Base-by-base conservation (phyloP, 73 alveolate species). In the Paramecium pentaurelia region DNA sequence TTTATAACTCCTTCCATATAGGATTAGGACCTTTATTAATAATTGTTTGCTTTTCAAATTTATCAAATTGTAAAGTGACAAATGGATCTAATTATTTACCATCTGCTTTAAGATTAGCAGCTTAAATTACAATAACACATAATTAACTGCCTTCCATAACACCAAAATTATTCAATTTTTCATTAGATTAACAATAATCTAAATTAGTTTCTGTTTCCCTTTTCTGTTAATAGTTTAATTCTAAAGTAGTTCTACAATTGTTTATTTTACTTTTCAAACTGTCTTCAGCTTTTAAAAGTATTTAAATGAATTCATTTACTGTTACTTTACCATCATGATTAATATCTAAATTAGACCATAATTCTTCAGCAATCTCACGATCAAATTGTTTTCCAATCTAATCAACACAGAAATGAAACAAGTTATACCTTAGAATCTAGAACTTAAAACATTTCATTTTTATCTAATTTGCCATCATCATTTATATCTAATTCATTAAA, bases 381-480 rank as follows among this genome's bases (percentile, higher is more conserved):
- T 75, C 60, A 36, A 75, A 75, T 42, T 22, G 16, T 38, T 75
- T 75, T 30, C 88, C 88, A 38, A 75, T 38, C 88, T 75, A 64
- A 54, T 54, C 36, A 54, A 54, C 70, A 54, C 10, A 54, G 70
- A 54, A 64, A 64, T 64, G 9, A 64, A 64, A 34, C 14, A 32
- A 64, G 16, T 28, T 25, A 32, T 64, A 64, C 84, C 47, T 64
- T 64, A 28, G 42, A 32, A 75, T 75, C 68, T 30, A 38, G 34
- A 34, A 38, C 88, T 11, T 30, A 12, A 20, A 75, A 38, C 58
- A 75, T 38, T 11, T 38, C 88, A 8, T 42, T 38, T 12, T 38
- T 75, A 42, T 75, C 88, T 38, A 75, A 75, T 75, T 20, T 4
- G 18, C 88, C 88, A 38, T 75, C 88, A 42, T 75, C 88, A 38